Conservation (phyloP, 352 stramenopile genomes). For the Globisporangium paddicum region DNA sequence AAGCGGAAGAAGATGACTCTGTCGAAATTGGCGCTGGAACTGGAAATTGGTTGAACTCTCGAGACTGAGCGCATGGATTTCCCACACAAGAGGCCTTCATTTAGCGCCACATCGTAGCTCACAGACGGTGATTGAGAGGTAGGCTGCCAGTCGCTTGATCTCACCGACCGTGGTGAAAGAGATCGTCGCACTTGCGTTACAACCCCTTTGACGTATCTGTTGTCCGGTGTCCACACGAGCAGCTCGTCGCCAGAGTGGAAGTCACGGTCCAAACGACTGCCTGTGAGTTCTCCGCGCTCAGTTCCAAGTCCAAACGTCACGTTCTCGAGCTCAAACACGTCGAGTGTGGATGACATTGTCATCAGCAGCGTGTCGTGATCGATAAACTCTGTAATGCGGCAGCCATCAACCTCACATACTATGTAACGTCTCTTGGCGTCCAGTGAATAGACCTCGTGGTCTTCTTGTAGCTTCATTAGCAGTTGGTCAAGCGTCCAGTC, state of each 20-base stretch:
- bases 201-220: constrained; percentile 21
- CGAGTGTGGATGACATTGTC: constrained; percentile 20
- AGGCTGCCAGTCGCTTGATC: neutral
- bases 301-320: neutral
- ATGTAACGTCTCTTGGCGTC: constrained; percentile 15
- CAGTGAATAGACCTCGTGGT: constrained; percentile 15
- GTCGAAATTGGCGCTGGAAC: neutral
- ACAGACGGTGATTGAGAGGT: neutral
- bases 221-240: constrained; percentile 14
- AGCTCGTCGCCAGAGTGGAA: constrained; percentile 17
- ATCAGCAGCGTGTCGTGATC: constrained; percentile 27
- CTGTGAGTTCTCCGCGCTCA: neutral
- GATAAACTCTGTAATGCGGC: constrained; percentile 24
- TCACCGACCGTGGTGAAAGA: neutral
- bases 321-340: constrained; percentile 40
- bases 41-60: neutral
- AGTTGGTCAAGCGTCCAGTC: constrained; percentile 40
- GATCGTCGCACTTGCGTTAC: constrained; percentile 6
- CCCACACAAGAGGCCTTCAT: constrained; percentile 13
- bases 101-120: constrained; percentile 18
- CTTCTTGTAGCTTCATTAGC: constrained; percentile 24
- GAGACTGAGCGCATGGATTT: constrained; percentile 9
- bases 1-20: constrained; percentile 36
- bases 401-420: constrained; percentile 19
- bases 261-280: neutral